These are phyloP conservation scores for Tetrahymena elliotti DNA, from an alignment of 73 alveolate species.

Conservation along the genomic window DNA sequence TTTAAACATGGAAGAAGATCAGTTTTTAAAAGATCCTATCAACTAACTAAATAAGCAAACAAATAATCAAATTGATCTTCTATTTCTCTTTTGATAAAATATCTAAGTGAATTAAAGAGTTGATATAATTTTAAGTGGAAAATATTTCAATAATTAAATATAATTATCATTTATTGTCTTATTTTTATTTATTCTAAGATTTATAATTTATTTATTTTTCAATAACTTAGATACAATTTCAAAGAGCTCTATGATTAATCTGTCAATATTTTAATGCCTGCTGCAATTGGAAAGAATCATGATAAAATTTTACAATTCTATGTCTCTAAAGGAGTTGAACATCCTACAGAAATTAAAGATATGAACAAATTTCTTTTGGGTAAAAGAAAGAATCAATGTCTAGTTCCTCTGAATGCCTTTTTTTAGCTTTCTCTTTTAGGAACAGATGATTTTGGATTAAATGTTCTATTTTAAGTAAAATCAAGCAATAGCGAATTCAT, in stretches of 20 bases:
- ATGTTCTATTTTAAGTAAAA: not conserved
- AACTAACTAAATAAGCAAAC: too few relatives aligned
- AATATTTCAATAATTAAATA: too few relatives aligned
- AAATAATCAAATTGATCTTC: too few relatives aligned
- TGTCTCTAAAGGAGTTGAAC: not conserved
- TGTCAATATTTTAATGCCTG: not conserved
- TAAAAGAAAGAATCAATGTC: not conserved
- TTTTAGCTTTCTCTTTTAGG: not conserved
- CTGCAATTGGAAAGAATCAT: not conserved
- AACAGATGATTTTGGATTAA: not conserved
- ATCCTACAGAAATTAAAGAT: not conserved
- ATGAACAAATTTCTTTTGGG: not conserved
- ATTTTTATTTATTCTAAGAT: not conserved
- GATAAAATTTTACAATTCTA: not conserved
- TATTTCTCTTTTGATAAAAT: too few relatives aligned
- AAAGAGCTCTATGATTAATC: not conserved
- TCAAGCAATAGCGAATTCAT: not conserved
- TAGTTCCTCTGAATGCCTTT: not conserved
- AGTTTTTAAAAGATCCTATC: too few relatives aligned
- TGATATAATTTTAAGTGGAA: too few relatives aligned
- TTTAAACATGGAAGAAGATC: too few relatives aligned
- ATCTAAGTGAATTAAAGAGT: too few relatives aligned
- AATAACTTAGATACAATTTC: not conserved
- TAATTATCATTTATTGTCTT: too few relatives aligned
- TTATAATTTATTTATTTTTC: not conserved